Evolutionary conservation across 306 rosid genomes (phyloP).

Genomic region (Oemleria cerasiformis): DNA sequence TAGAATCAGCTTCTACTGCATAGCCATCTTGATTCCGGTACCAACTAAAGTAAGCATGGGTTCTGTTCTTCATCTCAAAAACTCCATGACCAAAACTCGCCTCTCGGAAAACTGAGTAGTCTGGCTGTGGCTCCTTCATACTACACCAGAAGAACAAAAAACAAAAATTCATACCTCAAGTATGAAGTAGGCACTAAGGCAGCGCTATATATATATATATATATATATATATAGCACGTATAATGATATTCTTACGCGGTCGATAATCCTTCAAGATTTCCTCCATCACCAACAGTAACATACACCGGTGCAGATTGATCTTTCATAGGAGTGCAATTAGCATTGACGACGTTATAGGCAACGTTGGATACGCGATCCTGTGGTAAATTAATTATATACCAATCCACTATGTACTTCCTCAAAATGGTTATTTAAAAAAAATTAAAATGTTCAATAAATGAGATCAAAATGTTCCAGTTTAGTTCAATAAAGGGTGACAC

Average conservation of each 20-base stretch:
- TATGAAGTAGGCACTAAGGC: too few relatives aligned
- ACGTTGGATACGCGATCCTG: conserved; percentile 67
- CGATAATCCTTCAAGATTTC: conserved; percentile 74
- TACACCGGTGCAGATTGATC: conserved; percentile 72
- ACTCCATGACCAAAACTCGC: conserved; percentile 32
- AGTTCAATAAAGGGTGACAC: too few relatives aligned
- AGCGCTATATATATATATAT: too few relatives aligned
- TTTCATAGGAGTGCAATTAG: conserved; percentile 48
- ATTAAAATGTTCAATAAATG: too few relatives aligned
- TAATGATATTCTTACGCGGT: conserved; percentile 37
- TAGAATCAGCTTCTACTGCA: conserved; percentile 22
- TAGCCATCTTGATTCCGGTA: conserved; percentile 20
- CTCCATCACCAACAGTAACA: conserved; percentile 80
- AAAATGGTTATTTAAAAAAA: too few relatives aligned
- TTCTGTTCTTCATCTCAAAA: conserved; percentile 23
- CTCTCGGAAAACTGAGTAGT: conserved; percentile 23
- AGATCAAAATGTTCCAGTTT: too few relatives aligned
- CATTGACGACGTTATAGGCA: conserved; percentile 53
- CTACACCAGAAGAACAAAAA: conserved; percentile 8
- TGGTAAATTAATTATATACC: neutral
- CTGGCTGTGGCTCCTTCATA: conserved; percentile 18
- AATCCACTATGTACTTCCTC: too few relatives aligned
- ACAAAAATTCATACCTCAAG: neutral
- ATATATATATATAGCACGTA: too few relatives aligned
- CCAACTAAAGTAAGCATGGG: conserved; percentile 23